Evolutionary conservation across 1,139 yeast genomes (phyloP).

Genomic region (Lizanozyma gosingica): DNA sequence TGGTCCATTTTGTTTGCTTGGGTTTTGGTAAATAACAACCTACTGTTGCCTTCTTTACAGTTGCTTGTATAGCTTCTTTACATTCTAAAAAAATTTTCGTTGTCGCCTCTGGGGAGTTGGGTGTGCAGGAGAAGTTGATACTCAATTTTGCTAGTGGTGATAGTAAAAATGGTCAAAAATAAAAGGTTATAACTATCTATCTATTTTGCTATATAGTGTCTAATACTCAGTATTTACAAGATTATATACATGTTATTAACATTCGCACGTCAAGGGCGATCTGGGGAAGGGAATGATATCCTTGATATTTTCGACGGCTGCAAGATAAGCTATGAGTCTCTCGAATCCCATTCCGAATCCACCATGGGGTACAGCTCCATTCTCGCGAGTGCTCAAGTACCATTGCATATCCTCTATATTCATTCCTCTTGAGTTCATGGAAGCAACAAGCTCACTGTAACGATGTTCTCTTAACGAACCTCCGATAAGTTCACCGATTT

Average conservation of each 20-base stretch:
- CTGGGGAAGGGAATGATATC: constrained; percentile 83
- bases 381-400: constrained; percentile 66
- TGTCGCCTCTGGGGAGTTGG: not conserved
- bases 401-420: constrained; percentile 57
- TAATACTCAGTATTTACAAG: constrained; percentile 4
- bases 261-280: constrained; percentile 26
- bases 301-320: constrained; percentile 67
- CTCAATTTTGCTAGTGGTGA: not conserved
- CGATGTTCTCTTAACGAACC: constrained; percentile 87
- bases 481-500: constrained; percentile 92
- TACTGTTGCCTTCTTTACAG: too few relatives aligned
- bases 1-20: constrained; percentile 71
- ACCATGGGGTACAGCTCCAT: constrained; percentile 89
- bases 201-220: too few relatives aligned
- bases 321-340: constrained; percentile 63
- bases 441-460: constrained; percentile 34
- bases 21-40: too few relatives aligned
- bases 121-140: not conserved
- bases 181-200: too few relatives aligned
- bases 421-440: constrained; percentile 48
- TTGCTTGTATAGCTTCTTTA: not conserved
- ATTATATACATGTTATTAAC: constrained; percentile 11
- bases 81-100: not conserved
- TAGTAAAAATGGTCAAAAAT: not conserved
- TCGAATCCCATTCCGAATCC: constrained; percentile 97